Conservation (phyloP, 2,329 filamentous ascomycete species). For the Penicillium palitans region DNA sequence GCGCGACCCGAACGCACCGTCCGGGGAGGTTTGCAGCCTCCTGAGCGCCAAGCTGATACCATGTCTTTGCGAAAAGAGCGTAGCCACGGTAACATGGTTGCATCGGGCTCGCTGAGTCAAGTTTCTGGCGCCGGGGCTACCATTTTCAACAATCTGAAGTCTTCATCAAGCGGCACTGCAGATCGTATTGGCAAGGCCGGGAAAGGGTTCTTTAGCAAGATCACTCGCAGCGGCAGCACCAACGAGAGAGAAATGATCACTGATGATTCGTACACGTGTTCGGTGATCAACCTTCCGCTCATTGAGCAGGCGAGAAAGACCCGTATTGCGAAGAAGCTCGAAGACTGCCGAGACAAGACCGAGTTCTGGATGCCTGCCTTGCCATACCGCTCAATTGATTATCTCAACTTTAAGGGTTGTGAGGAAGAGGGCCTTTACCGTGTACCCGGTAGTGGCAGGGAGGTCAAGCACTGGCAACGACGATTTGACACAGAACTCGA, state of each 20-base stretch:
- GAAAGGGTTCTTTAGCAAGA: conserved; percentile 80
- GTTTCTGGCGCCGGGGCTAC: conserved; percentile 57
- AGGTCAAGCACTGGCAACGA: conserved; percentile 91
- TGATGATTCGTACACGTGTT: conserved; percentile 80
- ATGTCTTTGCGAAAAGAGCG: conserved; percentile 38
- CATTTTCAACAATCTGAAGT: conserved; percentile 73
- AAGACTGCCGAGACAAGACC: conserved; percentile 88
- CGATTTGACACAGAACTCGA: conserved; percentile 88
- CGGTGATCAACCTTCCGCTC: conserved; percentile 81
- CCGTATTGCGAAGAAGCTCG: conserved; percentile 83
- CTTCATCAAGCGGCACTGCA: conserved; percentile 70
- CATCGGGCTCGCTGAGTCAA: conserved; percentile 49
- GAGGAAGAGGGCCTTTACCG: conserved; percentile 93
- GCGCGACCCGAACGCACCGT: conserved; percentile 67
- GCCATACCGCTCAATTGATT: conserved; percentile 94
- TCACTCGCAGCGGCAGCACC: conserved; percentile 68
- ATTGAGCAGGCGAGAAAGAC: conserved; percentile 88
- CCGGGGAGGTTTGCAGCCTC: conserved; percentile 61
- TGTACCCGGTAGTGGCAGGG: conserved; percentile 83
- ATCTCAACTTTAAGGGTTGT: conserved; percentile 89
- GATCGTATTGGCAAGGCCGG: conserved; percentile 70
- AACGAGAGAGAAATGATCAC: conserved; percentile 67
- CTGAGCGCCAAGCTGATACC: conserved; percentile 58
- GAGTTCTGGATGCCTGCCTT: conserved; percentile 99
- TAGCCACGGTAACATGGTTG: conserved; percentile 43